Conservation (phyloP, 768 basidiomycete genomes). For the Punctularia strigosozonata region DNA sequence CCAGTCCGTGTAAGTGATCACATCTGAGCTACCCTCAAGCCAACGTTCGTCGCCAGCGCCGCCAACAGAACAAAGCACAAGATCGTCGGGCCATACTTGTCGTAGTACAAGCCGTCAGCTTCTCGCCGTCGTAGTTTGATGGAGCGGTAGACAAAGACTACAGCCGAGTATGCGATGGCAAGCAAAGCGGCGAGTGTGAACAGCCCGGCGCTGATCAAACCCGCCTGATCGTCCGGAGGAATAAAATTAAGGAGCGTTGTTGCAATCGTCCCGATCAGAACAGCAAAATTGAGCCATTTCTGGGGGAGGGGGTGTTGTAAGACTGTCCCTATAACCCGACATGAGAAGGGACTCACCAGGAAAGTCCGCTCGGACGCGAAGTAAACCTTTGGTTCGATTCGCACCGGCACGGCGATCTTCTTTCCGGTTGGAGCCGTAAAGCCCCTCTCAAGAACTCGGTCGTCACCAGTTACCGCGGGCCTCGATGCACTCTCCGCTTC, state of each 20-base stretch:
- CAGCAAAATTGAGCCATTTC: slow-evolving; percentile 86
- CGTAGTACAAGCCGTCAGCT: slow-evolving; percentile 80
- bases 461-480: slow-evolving; percentile 19
- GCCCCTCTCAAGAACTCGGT: slow-evolving; percentile 49
- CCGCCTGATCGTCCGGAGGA: slow-evolving; percentile 54
- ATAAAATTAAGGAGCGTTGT: slow-evolving; percentile 85
- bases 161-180: slow-evolving; percentile 78
- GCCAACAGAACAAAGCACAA: slow-evolving; percentile 58
- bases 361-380: slow-evolving; percentile 95
- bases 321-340: neutral
- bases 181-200: slow-evolving; percentile 88
- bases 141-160: slow-evolving; percentile 71
- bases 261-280: slow-evolving; percentile 82
- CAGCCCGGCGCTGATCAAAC: slow-evolving; percentile 75
- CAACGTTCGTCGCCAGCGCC: slow-evolving; percentile 68
- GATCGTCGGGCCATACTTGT: slow-evolving; percentile 76
- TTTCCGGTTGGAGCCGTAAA: slow-evolving; percentile 82
- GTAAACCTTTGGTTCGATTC: slow-evolving; percentile 96
- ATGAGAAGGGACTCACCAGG: slow-evolving; percentile 43
- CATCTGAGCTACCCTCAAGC: slow-evolving; percentile 52
- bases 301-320: slow-evolving; percentile 16
- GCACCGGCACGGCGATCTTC: slow-evolving; percentile 85
- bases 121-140: slow-evolving; percentile 52
- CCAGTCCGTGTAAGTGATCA: too few relatives aligned
- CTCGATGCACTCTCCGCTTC: slow-evolving; percentile 17